Evolutionary conservation across 2,329 filamentous ascomycete species (phyloP), one percentile per base, ranked within the genome.

Genomic region (Graphiopsis chlorocephala): DNA sequence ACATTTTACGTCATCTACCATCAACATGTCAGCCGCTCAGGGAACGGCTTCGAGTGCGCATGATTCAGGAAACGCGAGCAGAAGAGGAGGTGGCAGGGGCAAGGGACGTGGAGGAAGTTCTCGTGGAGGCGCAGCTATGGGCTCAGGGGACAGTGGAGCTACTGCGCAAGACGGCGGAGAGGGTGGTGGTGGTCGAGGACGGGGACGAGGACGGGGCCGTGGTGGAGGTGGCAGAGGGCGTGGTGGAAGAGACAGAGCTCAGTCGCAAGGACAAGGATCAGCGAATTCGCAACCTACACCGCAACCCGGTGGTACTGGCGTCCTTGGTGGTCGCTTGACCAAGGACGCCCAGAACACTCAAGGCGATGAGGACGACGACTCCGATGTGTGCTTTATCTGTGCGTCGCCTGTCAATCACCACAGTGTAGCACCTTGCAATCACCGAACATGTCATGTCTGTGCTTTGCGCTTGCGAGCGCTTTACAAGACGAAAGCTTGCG

Each of bases 401-500:
- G 94, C 95, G 64, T 97, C 93, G 69, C 87, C 89, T 2, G 89
- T 99, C 56, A 87, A 90, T 57, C 93, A 98, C 80, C 88, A 92
- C 72, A 90, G 93, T 11, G 88, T 99, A 69, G 88, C 93, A 33
- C 94, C 95, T 23, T 99, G 95, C 80, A 98, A 97, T 78, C 95
- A 99, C 79, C 86, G 91, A 64, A 97, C 94, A 57, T 99, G 95
- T 76, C 95, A 99, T 79, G 97, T 98, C 69, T 99, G 95, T 78
- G 90, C 93, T 11, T 81, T 99, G 71, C 87, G 95, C 66, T 87
- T 98, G 86, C 87, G 95, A 71, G 95, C 94, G 0, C 81, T 99
- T 52, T 99, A 98, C 80, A 98, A 97, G 82, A 96, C 89, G 66
- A 96, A 96, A 78, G 91, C 93, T 69, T 99, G 95, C 78, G 91